Percentiles rank a stretch among this genome's conserved stretches.
Evolutionary conservation across 164 flowering plant species (phyloP).

Genomic region (Santalum album): DNA sequence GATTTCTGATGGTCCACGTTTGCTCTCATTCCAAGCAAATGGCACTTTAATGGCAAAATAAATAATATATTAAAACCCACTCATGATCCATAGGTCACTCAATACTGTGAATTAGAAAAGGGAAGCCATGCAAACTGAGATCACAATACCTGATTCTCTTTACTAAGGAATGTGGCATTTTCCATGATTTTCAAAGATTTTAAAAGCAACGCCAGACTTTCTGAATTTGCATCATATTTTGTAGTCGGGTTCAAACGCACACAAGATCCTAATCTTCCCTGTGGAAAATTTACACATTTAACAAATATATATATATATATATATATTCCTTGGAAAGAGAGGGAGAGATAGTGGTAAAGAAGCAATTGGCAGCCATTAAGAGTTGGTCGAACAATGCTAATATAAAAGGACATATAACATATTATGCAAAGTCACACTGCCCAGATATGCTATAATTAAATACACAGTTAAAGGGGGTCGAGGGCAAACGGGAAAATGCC

Average conservation of each 20-base stretch:
- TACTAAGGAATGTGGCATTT: constrained; percentile 88
- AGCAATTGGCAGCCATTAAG: too few relatives aligned
- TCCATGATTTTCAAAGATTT: constrained; percentile 94
- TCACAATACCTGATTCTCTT: constrained; percentile 74
- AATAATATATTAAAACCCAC: neutral
- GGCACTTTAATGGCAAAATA: constrained; percentile 31
- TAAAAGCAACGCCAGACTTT: constrained; percentile 46
- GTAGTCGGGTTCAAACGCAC: constrained; percentile 16
- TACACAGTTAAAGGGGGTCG: too few relatives aligned
- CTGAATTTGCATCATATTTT: constrained; percentile 27
- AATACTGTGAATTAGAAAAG: neutral
- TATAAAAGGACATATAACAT: too few relatives aligned
- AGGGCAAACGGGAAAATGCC: too few relatives aligned
- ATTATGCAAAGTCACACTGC: too few relatives aligned
- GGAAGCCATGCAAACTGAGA: neutral
- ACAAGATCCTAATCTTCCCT: constrained; percentile 40
- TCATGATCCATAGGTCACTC: neutral
- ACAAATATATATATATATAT: neutral
- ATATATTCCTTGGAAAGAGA: neutral
- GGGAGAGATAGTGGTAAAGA: neutral
- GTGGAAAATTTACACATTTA: constrained; percentile 15
- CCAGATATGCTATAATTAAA: too few relatives aligned
- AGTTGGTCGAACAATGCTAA: too few relatives aligned
- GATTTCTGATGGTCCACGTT: constrained; percentile 25
- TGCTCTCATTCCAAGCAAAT: constrained; percentile 67